Evolutionary conservation across 2,329 filamentous ascomycete species (phyloP), one percentile per base, ranked within the genome.

Genomic region (Aspergillus glaucus): DNA sequence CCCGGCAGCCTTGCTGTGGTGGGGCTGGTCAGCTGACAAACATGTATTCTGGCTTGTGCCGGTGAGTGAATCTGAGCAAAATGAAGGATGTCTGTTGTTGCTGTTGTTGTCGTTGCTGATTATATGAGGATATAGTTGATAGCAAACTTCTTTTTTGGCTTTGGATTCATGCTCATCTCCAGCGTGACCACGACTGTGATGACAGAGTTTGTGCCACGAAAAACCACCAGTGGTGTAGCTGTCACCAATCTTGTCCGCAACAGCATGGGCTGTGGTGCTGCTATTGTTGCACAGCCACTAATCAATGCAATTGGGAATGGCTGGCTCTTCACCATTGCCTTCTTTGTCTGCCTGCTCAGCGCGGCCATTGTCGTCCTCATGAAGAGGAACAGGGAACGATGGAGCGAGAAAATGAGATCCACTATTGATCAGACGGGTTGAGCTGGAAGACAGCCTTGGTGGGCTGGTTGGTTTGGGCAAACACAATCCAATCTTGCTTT

Each of bases 171-270:
- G 68, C 49, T 71, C 3, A 62, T 69, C 40, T 68, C 68, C 53
- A 59, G 59, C 6, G 52, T 66, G 46, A 47, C 63, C 3, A 69
- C 65, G 6, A 71, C 68, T 3, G 70, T 70, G 68, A 55, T 73
- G 44, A 73, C 70, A 1, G 70, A 73, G 34, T 73, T 72, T 51
- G 69, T 71, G 65, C 70, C 70, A 4, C 52, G 62, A 7, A 65
- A 63, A 40, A 63, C 67, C 1, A 61, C 54, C 36, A 62, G 61
- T 40, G 70, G 70, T 12, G 66, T 73, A 9, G 70, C 70, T 2
- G 49, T 70, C 17, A 73, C 71, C 53, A 73, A 72, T 44, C 69
- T 73, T 46, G 54, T 71, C 3, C 53, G 70, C 10, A 73, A 71
- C 44, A 71, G 71, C 28, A 65, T 71, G 47, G 60, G 57, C 4